Percentiles rank a stretch among this genome's conserved stretches.
Evolutionary conservation across 306 rosid genomes (phyloP).

Genomic region (Boehmeria nivea): DNA sequence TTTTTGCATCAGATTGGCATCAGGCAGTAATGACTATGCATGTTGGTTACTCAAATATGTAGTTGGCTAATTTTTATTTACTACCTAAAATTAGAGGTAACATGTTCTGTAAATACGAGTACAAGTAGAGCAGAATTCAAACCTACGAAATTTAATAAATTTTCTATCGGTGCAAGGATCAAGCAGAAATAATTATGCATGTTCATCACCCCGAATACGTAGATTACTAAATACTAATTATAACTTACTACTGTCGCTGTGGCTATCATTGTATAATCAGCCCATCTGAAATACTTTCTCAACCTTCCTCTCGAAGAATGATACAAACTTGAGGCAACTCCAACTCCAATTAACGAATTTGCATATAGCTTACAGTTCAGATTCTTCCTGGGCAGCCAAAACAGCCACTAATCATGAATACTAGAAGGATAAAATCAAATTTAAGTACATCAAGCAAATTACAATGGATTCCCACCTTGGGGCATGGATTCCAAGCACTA

Average conservation of each 20-base stretch:
- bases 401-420: constrained; percentile 14
- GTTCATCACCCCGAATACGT: background rate
- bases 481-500: constrained; percentile 72
- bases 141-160: background rate
- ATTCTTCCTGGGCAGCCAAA: constrained; percentile 57
- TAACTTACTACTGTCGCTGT: constrained; percentile 79
- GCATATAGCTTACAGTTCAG: constrained; percentile 72
- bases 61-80: no score
- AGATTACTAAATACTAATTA: no score
- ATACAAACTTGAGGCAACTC: constrained; percentile 89
- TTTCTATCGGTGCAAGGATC: background rate
- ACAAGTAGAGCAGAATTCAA: background rate
- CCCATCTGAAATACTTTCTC: constrained; percentile 80
- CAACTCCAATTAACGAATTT: constrained; percentile 95
- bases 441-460: constrained; percentile 12
- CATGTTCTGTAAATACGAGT: background rate
- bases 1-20: no score
- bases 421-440: constrained; percentile 6
- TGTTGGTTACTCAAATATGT: no score
- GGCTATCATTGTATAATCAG: constrained; percentile 94
- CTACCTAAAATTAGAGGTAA: background rate
- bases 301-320: constrained; percentile 76
- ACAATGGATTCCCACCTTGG: constrained; percentile 64
- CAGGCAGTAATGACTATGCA: no score
- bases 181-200: constrained; percentile 15